A percentile compares a stretch with the other conserved stretches of the same genome.
phyloP scores from a whole-genome alignment of 306 rosid species.

The Cicer cuneatum region DNA sequence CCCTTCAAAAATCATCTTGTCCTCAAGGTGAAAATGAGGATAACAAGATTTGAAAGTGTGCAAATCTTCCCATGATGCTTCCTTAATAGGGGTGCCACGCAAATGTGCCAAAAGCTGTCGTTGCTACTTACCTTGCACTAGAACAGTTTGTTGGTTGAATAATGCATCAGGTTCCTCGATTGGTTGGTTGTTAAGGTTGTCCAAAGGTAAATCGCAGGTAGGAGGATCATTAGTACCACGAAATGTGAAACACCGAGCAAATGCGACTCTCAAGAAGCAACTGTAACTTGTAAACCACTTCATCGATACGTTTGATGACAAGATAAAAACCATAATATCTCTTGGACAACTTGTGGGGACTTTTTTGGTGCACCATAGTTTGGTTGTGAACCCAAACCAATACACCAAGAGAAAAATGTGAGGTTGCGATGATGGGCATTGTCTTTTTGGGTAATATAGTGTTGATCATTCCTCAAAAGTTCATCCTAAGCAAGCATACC shows the following conservation, averaged over 20 bases:
- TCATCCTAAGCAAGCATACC: too few species aligned
- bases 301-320: background rate
- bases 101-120: background rate
- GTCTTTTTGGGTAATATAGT: too few species aligned
- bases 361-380: background rate
- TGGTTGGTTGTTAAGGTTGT: background rate
- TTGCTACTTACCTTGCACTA: background rate
- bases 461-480: too few species aligned
- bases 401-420: too few species aligned
- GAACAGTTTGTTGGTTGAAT: background rate
- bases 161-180: background rate
- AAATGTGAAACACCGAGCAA: background rate
- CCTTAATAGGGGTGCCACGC: background rate
- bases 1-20: background rate
- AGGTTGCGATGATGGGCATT: too few species aligned
- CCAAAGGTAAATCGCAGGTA: background rate
- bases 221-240: background rate
- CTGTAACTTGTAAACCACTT: background rate
- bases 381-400: background rate
- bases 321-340: background rate
- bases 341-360: background rate
- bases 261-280: background rate
- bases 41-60: background rate
- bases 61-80: background rate
- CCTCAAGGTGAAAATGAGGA: background rate